Base-by-base conservation (phyloP, 2,329 filamentous ascomycete genomes). In the Penicillium sp. region DNA sequence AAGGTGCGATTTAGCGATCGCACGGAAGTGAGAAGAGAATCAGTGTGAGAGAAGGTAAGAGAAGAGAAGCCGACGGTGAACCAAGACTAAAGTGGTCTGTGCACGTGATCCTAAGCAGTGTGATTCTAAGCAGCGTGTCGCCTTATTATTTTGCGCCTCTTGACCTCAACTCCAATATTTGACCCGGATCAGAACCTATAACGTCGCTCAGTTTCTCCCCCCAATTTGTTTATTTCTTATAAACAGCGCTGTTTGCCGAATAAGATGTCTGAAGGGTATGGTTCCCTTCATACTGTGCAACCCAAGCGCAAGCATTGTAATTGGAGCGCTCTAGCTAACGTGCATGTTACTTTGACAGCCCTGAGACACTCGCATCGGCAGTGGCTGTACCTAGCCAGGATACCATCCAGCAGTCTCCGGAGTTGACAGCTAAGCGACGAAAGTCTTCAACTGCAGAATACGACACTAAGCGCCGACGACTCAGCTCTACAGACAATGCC, bases 381-480 rank as follows among this genome's bases (percentile, higher is more conserved):
- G 82, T 84, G 57, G 76, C 82, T 38, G 65, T 84, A 19, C 82
- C 82, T 35, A 81, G 82, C 12, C 66, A 75, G 52, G 68, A 71
- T 12, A 60, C 56, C 17, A 9, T 64, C 53, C 47, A 50, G 52
- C 45, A 67, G 56, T 67, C 75, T 55, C 73, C 71, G 50, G 70
- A 70, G 61, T 60, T 67, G 57, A 69, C 72, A 33, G 67, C 73
- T 25, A 85, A 85, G 67, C 78, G 84, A 63, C 77, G 83, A 61
- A 79, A 83, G 65, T 84, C 82, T n/a, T 83, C 82, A 9, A 65
- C 74, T 13, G 76, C 79, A 2, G 80, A 83, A 38, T 75, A 78
- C n/a, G 73, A 76, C 45, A 65, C 71, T 56, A 87, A 87, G 72
- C 79, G 85, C 55, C 78, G 78, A 46, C 79, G 83, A 60, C 68